Evolutionary conservation across 2,329 filamentous ascomycete species (phyloP).

Genomic region (Chaetomium strumarium): DNA sequence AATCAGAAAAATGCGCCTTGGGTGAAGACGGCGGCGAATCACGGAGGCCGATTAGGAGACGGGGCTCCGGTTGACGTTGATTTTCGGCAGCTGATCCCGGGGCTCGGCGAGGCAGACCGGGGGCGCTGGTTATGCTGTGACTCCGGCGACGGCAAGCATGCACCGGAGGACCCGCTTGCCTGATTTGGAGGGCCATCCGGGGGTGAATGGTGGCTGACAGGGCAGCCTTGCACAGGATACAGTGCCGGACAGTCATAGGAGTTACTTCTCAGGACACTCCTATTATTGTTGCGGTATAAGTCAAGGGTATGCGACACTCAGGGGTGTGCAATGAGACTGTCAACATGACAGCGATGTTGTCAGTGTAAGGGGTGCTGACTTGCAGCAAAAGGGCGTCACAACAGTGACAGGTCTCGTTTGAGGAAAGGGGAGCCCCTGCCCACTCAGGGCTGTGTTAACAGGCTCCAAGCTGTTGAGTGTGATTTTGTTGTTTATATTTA

Average conservation of each 20-base stretch:
- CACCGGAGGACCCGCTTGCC: neutral
- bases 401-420: no score
- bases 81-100: constrained; percentile 3
- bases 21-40: neutral
- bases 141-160: neutral
- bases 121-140: neutral
- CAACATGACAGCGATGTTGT: neutral
- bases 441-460: no score
- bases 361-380: no score
- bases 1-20: neutral
- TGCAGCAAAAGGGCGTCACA: no score
- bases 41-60: neutral
- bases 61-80: neutral
- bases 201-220: neutral
- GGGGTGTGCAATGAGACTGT: neutral
- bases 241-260: neutral
- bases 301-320: neutral
- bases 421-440: no score
- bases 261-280: neutral
- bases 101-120: neutral
- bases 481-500: no score
- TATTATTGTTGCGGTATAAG: neutral
- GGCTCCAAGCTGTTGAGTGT: no score
- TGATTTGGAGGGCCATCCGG: neutral
- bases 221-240: neutral